Percentiles rank a stretch among this genome's conserved stretches.
phyloP scores from a whole-genome alignment of 768 basidiomycete species.

The Stropharia rugosoannulata region DNA sequence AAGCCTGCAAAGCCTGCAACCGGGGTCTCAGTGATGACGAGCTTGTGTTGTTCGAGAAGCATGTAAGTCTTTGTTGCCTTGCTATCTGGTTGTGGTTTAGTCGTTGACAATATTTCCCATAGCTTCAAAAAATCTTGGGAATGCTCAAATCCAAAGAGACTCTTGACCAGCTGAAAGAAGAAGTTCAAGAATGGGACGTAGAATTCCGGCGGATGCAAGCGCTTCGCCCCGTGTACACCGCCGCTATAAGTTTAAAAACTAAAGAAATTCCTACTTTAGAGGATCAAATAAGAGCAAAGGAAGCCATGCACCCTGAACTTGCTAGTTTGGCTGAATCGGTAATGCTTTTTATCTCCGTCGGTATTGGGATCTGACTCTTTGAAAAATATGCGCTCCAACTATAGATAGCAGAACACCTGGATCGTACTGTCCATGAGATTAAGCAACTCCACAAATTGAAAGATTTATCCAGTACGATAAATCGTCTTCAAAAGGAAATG shows the following conservation, averaged over 20 bases:
- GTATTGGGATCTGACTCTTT: constrained; percentile 1
- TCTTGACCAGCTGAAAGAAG: constrained; percentile 39
- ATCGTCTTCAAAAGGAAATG: constrained; percentile 58
- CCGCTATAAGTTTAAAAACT: constrained; percentile 50
- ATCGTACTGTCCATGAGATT: constrained; percentile 53
- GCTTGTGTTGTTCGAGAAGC: constrained; percentile 62
- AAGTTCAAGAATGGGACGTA: constrained; percentile 58
- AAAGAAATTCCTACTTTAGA: constrained; percentile 71
- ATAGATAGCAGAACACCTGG: constrained; percentile 54
- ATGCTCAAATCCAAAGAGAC: constrained; percentile 55
- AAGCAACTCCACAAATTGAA: constrained; percentile 61
- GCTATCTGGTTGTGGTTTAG: too few relatives aligned
- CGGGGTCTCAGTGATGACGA: constrained; percentile 57
- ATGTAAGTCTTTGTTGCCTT: constrained; percentile 46
- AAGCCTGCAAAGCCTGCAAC: constrained; percentile 76
- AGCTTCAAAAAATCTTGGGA: constrained; percentile 23
- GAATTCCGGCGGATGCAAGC: constrained; percentile 57
- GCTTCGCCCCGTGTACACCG: constrained; percentile 55
- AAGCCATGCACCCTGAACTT: constrained; percentile 52
- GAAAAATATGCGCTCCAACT: background rate
- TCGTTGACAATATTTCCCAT: too few relatives aligned
- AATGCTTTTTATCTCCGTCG: constrained; percentile 11
- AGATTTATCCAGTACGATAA: constrained; percentile 57
- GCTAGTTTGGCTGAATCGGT: constrained; percentile 64
- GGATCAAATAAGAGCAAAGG: constrained; percentile 55